These are phyloP conservation scores for Umbelopsis ramanniana DNA, from an alignment of 192 early-diverging fungal species.

Conservation along the genomic window DNA sequence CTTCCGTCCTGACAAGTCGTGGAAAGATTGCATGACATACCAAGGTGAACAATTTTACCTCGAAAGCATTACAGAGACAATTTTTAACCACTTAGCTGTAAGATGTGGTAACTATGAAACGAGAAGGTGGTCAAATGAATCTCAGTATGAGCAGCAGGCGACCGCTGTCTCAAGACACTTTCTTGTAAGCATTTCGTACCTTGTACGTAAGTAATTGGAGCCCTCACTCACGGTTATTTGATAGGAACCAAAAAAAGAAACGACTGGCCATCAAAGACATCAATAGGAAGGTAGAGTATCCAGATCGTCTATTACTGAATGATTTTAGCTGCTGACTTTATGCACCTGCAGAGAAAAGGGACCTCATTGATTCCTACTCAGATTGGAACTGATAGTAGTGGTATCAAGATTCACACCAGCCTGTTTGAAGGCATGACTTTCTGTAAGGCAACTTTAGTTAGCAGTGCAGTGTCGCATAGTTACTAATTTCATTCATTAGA, in stretches of 20 bases:
- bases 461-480: neutral
- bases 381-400: slow-evolving; percentile 41
- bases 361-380: slow-evolving; percentile 9
- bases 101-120: slow-evolving; percentile 6
- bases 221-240: too few species aligned
- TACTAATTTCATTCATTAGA: slow-evolving; percentile 20
- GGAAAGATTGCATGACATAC: slow-evolving; percentile 49
- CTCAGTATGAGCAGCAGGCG: neutral
- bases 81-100: neutral
- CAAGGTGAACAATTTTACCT: slow-evolving; percentile 27
- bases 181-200: neutral
- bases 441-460: slow-evolving; percentile 43
- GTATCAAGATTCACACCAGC: slow-evolving; percentile 44
- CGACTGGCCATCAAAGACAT: neutral
- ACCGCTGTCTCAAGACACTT: slow-evolving; percentile 21
- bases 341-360: neutral
- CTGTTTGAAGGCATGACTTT: slow-evolving; percentile 69
- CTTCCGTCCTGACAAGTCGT: slow-evolving; percentile 70
- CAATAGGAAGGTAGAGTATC: neutral
- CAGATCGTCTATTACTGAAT: too few species aligned
- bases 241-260: slow-evolving; percentile 1
- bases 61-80: too few species aligned
- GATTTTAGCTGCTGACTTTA: neutral
- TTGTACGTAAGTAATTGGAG: too few species aligned
- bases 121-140: slow-evolving; percentile 32